A percentile compares a stretch with the other conserved stretches of the same genome.
Conservation (phyloP, 306 rosid species). For the Lotus japonicus region DNA sequence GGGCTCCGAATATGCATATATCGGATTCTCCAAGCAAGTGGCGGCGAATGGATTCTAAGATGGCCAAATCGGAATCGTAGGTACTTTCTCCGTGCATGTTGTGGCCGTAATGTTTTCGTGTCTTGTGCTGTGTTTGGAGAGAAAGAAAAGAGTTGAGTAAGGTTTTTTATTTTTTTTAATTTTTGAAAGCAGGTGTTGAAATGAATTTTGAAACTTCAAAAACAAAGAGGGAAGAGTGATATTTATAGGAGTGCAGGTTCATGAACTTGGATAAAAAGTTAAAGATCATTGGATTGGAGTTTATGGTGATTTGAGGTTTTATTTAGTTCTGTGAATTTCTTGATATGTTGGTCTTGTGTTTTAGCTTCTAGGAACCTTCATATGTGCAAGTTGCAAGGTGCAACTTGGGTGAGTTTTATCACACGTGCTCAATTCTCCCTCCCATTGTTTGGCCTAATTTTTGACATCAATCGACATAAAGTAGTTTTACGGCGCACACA, state of each 20-base stretch:
- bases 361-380: slow-evolving; percentile 42
- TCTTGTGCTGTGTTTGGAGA: not conserved
- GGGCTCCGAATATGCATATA: slow-evolving; percentile 3
- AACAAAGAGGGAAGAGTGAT: not conserved
- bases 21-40: slow-evolving; percentile 64
- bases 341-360: not conserved
- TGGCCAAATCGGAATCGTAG: slow-evolving; percentile 32
- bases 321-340: not conserved
- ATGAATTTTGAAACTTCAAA: slow-evolving; percentile 18
- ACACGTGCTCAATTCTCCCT: slow-evolving; percentile 45
- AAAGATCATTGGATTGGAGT: not conserved
- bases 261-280: slow-evolving; percentile 23
- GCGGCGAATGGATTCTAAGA: slow-evolving; percentile 54
- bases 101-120: not conserved
- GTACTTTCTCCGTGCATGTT: slow-evolving; percentile 30
- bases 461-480: no score
- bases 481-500: not conserved
- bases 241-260: slow-evolving; percentile 42
- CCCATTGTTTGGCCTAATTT: no score
- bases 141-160: not conserved
- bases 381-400: slow-evolving; percentile 19
- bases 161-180: not conserved
- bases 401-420: slow-evolving; percentile 19
- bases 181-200: not conserved
- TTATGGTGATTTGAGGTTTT: not conserved